Evolutionary conservation across 441 rosid genomes (phyloP).

Genomic region (Populus hybrid): DNA sequence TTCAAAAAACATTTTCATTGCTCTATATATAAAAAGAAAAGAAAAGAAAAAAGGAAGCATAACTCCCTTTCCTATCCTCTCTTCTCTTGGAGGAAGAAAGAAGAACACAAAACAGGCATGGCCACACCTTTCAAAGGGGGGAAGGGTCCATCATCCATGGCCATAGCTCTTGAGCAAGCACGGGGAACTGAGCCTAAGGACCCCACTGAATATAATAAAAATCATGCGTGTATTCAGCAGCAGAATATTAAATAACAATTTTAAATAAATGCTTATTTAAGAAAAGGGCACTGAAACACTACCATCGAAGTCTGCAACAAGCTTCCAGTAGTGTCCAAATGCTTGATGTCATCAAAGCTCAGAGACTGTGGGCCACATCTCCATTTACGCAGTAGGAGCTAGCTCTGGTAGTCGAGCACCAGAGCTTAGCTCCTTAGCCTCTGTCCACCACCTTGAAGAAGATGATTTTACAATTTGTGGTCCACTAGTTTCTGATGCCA

Average conservation of each 20-base stretch:
- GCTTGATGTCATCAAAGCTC: constrained; percentile 11
- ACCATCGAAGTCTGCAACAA: constrained; percentile 3
- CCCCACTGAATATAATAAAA: not conserved
- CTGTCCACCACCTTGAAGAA: too few species aligned
- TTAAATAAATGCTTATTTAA: not conserved
- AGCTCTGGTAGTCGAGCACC: not conserved
- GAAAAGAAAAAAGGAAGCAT: too few species aligned
- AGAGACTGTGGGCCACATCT: not conserved
- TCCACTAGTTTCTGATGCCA: not conserved
- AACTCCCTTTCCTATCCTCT: not conserved
- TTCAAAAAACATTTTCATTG: not conserved
- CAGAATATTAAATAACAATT: not conserved
- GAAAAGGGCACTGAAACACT: constrained; percentile 4
- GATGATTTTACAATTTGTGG: too few species aligned
- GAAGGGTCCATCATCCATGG: not conserved
- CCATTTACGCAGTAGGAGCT: not conserved
- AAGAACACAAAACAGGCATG: not conserved
- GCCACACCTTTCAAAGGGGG: not conserved
- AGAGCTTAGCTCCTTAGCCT: not conserved
- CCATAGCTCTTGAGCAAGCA: not conserved
- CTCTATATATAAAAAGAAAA: too few species aligned
- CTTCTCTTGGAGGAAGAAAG: not conserved
- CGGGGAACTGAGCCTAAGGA: not conserved
- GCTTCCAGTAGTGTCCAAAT: not conserved
- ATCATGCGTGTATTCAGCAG: not conserved